Evolutionary conservation across 352 stramenopile genomes (phyloP).

Genomic region (Phytophthora aleatoria): DNA sequence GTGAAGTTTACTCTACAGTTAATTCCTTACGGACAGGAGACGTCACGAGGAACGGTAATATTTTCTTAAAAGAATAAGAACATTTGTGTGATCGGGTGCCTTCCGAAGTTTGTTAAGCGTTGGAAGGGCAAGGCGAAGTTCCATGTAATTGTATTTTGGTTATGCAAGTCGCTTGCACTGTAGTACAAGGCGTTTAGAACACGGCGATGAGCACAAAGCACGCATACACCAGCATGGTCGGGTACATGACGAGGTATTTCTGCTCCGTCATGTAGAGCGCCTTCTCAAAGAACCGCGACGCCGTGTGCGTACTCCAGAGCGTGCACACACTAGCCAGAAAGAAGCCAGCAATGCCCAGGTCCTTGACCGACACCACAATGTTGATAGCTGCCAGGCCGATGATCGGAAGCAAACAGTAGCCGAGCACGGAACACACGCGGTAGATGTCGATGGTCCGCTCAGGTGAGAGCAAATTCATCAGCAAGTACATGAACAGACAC

Average conservation of each 20-base stretch:
- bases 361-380: constrained; percentile 91
- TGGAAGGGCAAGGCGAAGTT: too few species aligned
- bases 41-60: too few species aligned
- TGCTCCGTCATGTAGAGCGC: constrained; percentile 95
- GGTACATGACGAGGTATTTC: constrained; percentile 98
- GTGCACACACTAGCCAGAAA: constrained; percentile 89
- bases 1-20: too few species aligned
- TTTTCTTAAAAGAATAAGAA: too few species aligned
- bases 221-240: constrained; percentile 96
- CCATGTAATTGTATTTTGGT: too few species aligned
- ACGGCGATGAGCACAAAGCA: constrained; percentile 99
- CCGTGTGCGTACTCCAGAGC: constrained; percentile 94
- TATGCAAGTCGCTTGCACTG: too few species aligned
- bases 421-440: constrained; percentile 94
- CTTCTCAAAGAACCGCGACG: constrained; percentile 96
- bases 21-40: too few species aligned
- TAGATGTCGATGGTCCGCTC: constrained; percentile 92
- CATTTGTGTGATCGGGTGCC: too few species aligned
- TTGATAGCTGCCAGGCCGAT: constrained; percentile 94
- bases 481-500: constrained; percentile 94
- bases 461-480: constrained; percentile 95
- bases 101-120: too few species aligned
- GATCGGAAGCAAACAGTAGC: constrained; percentile 97
- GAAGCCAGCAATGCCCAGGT: constrained; percentile 77
- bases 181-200: constrained; percentile 75